Conservation (phyloP, 768 basidiomycete species). For the Suillus spraguei region DNA sequence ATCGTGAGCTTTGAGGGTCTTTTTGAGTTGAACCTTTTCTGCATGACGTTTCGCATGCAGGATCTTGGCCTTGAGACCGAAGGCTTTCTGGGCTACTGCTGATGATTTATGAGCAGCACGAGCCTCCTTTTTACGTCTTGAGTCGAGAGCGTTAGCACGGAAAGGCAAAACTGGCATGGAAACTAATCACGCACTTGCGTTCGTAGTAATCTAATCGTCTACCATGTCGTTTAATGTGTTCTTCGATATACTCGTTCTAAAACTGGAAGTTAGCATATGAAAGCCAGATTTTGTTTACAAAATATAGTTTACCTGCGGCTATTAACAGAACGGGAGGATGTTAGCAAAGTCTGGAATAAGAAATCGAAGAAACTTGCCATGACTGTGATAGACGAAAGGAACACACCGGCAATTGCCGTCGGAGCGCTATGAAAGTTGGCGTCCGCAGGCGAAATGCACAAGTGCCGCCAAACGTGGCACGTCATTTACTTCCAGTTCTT, state of each 20-base stretch:
- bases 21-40: slow-evolving; percentile 98
- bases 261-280: slow-evolving; percentile 12
- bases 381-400: slow-evolving; percentile 13
- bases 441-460: neutral
- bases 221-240: slow-evolving; percentile 97
- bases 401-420: slow-evolving; percentile 31
- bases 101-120: slow-evolving; percentile 79
- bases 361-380: slow-evolving; percentile 28
- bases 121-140: slow-evolving; percentile 81
- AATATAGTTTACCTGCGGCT: slow-evolving; percentile 64
- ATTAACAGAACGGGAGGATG: slow-evolving; percentile 10
- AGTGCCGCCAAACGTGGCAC: slow-evolving; percentile 9
- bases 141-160: neutral
- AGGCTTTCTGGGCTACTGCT: slow-evolving; percentile 86
- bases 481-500: neutral
- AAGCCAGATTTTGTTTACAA: neutral
- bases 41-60: slow-evolving; percentile 95
- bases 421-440: neutral
- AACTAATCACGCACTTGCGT: slow-evolving; percentile 66
- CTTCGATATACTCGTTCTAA: slow-evolving; percentile 99
- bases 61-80: slow-evolving; percentile 97
- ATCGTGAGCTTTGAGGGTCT: slow-evolving; percentile 99
- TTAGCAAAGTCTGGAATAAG: slow-evolving; percentile 15
- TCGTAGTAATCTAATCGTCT: slow-evolving; percentile 95
- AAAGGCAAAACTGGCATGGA: neutral